Evolutionary conservation across 176 grass and related monocot species (phyloP), one percentile per base, ranked within the genome.

Genomic region (Bonia amplexicaulis): DNA sequence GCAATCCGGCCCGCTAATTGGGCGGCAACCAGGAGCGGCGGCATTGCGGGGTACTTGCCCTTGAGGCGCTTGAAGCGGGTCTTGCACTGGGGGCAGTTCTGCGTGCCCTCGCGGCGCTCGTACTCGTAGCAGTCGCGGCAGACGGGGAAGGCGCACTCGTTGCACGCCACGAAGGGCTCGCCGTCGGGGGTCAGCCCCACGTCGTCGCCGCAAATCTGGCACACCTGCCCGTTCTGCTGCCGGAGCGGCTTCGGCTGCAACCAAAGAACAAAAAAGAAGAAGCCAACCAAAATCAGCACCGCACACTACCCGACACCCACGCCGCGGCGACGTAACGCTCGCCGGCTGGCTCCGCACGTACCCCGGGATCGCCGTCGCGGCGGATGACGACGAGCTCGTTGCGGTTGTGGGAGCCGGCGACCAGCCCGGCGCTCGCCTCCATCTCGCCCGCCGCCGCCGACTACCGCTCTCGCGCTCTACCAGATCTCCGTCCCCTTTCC

Each of bases 371-470:
- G 19, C 95, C 95, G 13, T 97, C 95, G 41, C 90, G 88, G 73
- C 92, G 92, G 86, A 97, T 95, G 73, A 95, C 96, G 68, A 95
- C 96, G 55, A 98, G 93, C 89, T 94, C 91, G 85, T 98, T 95
- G 41, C 93, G 86, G 89, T 95, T 98, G 79, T 95, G 93, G 29
- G 93, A 98, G 70, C 93, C 96, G 10, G 93, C 93, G 22, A 98
- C 91, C 35, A 98, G 84, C 11, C 93, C 96, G 22, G 91, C 96
- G 85, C 86, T 85, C 37, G 93, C 96, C 96, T 98, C 96, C 96
- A 98, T 98, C 83, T 45, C 31, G 6, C 63, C 69, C 59, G n/a
- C 69, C 57, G 57, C 54, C 8, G 67, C 60, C 48, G 58, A 69
- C 69, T 58, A 25, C 14, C 54, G 1, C 78, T 74, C 77, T 80